Evolutionary conservation across 352 stramenopile genomes (phyloP), one percentile per base, ranked within the genome.

Genomic region (Globisporangium spinosum): DNA sequence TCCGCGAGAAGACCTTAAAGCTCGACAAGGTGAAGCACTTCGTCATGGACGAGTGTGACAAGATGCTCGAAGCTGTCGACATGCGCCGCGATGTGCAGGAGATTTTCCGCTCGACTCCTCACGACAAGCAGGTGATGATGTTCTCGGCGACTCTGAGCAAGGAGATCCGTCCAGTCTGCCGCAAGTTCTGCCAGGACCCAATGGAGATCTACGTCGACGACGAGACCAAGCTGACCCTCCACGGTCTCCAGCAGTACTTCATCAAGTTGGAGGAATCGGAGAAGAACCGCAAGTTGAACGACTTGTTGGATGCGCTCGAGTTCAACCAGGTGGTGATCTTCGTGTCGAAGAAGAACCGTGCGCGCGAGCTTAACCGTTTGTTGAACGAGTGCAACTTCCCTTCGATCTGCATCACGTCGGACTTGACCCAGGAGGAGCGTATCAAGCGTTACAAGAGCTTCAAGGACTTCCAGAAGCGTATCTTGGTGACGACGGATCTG

Each of bases 261-360:
- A 98, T 99, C 78, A 99, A 99, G 79, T 87, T 99, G 32, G 89
- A 97, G 38, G 97, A 99, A 75, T 93, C 96, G 9, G 97, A 99
- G 77, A 99, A 99, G 94, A 99, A 99, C 77, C 90, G 96, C 70
- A 99, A 99, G 89, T 79, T 99, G 55, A 99, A 98, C 78, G 97
- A 99, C 70, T 85, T 99, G 72, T 80, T 99, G 54, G 98, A 99
- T 88, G 95, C 95, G 15, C 85, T 99, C 23, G 97, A 99, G 77
- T 99, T 99, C 88, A 99, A 99, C 82, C 98, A 99, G 81, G 97
- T 99, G 65, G 96, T 99, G 62, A 98, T 99, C 71, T 99, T 99
- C 76, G 95, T 99, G 63, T 98, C 90, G 62, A 98, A 98, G 88
- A 97, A 98, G 69, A 97, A 97, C 65, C 95, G 97, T 70, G 97